phyloP scores from a whole-genome alignment of 2,329 filamentous ascomycete species.

The Cylindrodendrum hubeiense region DNA sequence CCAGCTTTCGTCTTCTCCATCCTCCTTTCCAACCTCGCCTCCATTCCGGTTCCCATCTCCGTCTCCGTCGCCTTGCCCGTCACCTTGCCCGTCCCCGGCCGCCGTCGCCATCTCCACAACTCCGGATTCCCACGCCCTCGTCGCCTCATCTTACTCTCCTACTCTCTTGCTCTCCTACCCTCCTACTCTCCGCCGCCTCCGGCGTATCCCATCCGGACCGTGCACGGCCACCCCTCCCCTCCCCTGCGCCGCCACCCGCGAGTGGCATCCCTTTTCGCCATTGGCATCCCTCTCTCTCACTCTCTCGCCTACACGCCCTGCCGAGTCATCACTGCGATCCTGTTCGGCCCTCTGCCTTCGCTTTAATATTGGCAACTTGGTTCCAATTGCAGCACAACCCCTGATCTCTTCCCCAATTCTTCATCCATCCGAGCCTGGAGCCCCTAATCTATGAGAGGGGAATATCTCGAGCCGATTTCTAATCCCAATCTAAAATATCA shows the following conservation, averaged over 20 bases:
- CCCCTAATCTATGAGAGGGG: background rate
- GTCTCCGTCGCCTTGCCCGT: background rate
- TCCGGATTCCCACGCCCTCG: background rate
- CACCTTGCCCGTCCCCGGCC: background rate
- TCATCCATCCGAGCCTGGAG: background rate
- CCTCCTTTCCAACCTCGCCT: background rate
- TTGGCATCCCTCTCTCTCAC: background rate
- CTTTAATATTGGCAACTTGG: background rate
- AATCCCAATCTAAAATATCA: background rate
- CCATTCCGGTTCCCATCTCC: background rate
- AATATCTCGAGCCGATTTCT: no score
- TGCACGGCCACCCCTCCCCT: no score
- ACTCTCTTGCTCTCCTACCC: no score
- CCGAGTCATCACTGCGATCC: background rate
- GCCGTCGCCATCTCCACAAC: background rate
- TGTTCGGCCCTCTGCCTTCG: background rate
- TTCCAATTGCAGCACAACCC: background rate
- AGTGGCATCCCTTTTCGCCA: background rate
- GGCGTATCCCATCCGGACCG: no score
- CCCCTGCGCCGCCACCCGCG: no score
- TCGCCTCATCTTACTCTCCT: background rate
- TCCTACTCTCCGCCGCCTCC: no score
- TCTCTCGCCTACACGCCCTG: background rate
- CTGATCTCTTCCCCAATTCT: background rate
- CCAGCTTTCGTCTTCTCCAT: background rate